A percentile compares a stretch with the other conserved stretches of the same genome.
Evolutionary conservation across 208 protist genomes (phyloP).

Genomic region (Plasmodiophora brassicae): DNA sequence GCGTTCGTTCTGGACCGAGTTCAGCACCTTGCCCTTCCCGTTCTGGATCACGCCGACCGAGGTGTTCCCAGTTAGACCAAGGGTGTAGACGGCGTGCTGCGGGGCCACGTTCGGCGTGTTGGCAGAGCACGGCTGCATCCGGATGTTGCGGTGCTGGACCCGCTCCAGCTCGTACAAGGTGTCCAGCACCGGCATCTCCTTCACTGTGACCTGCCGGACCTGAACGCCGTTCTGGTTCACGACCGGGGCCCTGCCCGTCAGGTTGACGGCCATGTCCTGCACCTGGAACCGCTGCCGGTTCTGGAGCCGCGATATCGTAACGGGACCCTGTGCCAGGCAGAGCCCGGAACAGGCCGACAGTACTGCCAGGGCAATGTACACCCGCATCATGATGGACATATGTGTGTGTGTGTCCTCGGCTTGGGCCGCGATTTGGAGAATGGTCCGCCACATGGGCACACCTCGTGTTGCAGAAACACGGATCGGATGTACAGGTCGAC

Average conservation of each 20-base stretch:
- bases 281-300: not conserved
- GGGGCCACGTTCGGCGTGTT: not conserved
- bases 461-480: too few species aligned
- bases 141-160: not conserved
- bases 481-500: too few species aligned
- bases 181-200: not conserved
- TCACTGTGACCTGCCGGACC: not conserved
- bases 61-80: not conserved
- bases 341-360: not conserved
- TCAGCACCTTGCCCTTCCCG: not conserved
- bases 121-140: not conserved
- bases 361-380: not conserved
- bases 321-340: not conserved
- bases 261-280: not conserved
- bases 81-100: not conserved
- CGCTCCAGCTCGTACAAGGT: not conserved
- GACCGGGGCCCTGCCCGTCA: not conserved
- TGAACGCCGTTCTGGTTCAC: not conserved
- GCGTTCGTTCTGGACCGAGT: not conserved
- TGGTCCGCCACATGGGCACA: too few species aligned
- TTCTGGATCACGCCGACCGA: not conserved
- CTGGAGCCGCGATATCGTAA: not conserved
- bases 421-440: too few species aligned
- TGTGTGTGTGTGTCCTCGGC: too few species aligned
- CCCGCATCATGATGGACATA: not conserved